Evolutionary conservation across 192 early-diverging fungal species (phyloP).

Genomic region (Coemansia sp.): DNA sequence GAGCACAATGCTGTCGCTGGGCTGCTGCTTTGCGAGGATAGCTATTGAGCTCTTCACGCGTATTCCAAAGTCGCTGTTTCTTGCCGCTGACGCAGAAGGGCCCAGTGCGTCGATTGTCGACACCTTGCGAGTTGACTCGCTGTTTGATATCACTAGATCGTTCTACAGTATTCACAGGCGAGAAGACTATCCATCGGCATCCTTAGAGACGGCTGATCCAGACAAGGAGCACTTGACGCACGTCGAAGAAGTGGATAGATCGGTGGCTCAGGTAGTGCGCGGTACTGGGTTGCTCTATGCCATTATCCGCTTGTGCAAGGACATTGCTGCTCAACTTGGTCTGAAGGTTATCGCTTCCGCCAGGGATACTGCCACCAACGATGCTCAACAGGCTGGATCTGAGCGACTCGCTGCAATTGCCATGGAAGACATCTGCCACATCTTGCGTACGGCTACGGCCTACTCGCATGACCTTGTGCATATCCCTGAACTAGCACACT

Average conservation of each 20-base stretch:
- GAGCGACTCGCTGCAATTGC: constrained; percentile 10
- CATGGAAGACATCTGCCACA: constrained; percentile 40
- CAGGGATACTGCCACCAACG: not conserved
- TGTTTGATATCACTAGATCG: constrained; percentile 24
- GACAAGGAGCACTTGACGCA: not conserved
- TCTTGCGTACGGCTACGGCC: constrained; percentile 20
- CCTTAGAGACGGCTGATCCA: not conserved
- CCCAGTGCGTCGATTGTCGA: not conserved
- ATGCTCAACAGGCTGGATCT: not conserved
- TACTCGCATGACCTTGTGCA: constrained; percentile 25
- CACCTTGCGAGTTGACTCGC: not conserved
- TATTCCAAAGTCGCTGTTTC: constrained; percentile 35
- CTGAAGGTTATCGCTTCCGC: not conserved
- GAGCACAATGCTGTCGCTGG: not conserved
- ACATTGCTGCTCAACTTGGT: constrained; percentile 19
- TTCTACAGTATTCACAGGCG: constrained; percentile 34
- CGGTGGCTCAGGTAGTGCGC: constrained; percentile 26
- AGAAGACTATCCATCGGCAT: not conserved
- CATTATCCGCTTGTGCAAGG: constrained; percentile 23
- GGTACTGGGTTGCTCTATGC: constrained; percentile 34
- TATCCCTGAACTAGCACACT: constrained; percentile 3
- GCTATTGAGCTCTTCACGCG: constrained; percentile 47
- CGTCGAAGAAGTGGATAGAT: constrained; percentile 17
- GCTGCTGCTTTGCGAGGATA: constrained; percentile 42
- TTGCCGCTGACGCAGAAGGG: not conserved